A percentile compares a stretch with the other conserved stretches of the same genome.
Conservation (phyloP, 2,329 filamentous ascomycete genomes). For the Fusarium robinianum region DNA sequence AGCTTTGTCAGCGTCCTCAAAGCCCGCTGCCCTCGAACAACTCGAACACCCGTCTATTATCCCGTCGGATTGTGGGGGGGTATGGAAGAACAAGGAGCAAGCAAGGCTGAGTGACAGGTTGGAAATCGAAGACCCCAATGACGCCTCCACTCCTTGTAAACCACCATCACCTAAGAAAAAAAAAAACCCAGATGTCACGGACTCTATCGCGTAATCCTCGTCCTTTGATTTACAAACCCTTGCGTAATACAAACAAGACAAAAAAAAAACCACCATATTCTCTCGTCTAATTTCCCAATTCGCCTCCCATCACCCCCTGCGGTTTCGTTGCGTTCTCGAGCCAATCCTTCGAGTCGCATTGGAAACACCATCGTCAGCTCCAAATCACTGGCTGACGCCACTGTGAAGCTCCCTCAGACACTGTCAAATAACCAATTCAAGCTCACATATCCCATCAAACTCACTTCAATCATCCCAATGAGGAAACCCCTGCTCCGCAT, state of each 20-base stretch:
- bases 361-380: slow-evolving; percentile 22
- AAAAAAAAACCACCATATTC: too few species aligned
- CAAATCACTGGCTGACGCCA: background rate
- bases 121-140: too few species aligned
- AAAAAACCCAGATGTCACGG: too few species aligned
- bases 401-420: background rate
- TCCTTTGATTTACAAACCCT: too few species aligned
- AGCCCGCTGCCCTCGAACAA: too few species aligned
- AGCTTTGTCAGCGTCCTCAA: slow-evolving; percentile 11
- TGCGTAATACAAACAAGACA: too few species aligned
- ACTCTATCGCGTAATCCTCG: too few species aligned
- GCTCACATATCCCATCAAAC: background rate
- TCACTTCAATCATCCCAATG: slow-evolving; percentile 54
- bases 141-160: too few species aligned
- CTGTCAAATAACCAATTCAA: slow-evolving; percentile 1
- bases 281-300: background rate
- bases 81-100: too few species aligned
- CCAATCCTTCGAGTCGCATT: slow-evolving; percentile 28
- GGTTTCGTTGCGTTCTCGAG: background rate
- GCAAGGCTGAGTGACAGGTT: too few species aligned
- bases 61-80: slow-evolving; percentile 32
- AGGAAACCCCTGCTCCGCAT: slow-evolving; percentile 80
- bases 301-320: slow-evolving; percentile 5
- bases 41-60: too few species aligned
- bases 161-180: too few species aligned